These are phyloP conservation scores for Erodium texanum DNA, from an alignment of 441 rosid genomes.

Conservation along the genomic window DNA sequence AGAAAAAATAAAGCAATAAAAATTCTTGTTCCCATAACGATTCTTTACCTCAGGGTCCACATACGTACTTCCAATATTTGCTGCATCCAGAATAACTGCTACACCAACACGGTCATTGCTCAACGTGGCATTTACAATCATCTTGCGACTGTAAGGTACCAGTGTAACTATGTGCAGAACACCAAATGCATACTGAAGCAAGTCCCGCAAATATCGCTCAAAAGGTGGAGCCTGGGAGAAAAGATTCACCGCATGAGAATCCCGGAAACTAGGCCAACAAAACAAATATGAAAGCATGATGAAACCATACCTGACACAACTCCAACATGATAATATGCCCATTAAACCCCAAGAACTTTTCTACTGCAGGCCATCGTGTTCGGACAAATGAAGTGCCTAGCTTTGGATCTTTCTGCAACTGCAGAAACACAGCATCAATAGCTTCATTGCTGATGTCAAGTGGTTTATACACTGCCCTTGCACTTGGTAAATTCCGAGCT, in stretches of 20 bases:
- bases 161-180: slow-evolving; percentile 86
- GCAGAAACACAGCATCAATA: slow-evolving; percentile 77
- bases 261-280: slow-evolving; percentile 4
- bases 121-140: slow-evolving; percentile 72
- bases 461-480: slow-evolving; percentile 89
- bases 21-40: slow-evolving; percentile 13
- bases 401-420: slow-evolving; percentile 91
- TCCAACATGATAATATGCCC: slow-evolving; percentile 93
- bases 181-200: slow-evolving; percentile 95
- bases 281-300: slow-evolving; percentile 7
- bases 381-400: slow-evolving; percentile 86
- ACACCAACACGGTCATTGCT: slow-evolving; percentile 89
- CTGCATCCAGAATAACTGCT: slow-evolving; percentile 91
- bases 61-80: slow-evolving; percentile 69
- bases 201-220: slow-evolving; percentile 89
- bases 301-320: slow-evolving; percentile 72
- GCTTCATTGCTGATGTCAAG: slow-evolving; percentile 97
- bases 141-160: slow-evolving; percentile 80
- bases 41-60: slow-evolving; percentile 84
- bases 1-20: slow-evolving; percentile 9
- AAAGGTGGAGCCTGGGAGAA: slow-evolving; percentile 82
- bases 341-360: slow-evolving; percentile 59
- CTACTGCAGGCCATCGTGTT: slow-evolving; percentile 81
- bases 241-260: slow-evolving; percentile 6
- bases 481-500: slow-evolving; percentile 58